Evolutionary conservation across 306 rosid genomes (phyloP).

Genomic region (Begonia fuchsioides): DNA sequence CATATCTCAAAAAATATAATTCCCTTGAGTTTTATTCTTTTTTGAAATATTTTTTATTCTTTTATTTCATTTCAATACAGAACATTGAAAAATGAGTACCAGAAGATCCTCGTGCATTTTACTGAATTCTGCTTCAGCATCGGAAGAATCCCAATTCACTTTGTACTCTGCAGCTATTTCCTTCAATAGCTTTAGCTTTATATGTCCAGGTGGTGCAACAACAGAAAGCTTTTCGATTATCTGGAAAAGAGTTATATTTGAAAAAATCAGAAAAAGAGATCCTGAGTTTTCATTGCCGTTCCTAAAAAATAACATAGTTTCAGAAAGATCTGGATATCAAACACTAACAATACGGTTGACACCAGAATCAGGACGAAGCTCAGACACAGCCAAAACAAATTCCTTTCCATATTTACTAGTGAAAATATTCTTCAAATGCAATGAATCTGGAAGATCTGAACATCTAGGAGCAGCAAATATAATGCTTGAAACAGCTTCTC

Average conservation of each 20-base stretch:
- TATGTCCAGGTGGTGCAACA: conserved; percentile 59
- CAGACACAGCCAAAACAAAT: conserved; percentile 53
- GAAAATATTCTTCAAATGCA: conserved; percentile 76
- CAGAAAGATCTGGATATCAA: background rate
- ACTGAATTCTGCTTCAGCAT: conserved; percentile 62
- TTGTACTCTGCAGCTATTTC: conserved; percentile 66
- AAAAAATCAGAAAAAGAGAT: conserved; percentile 2
- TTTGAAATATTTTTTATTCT: too few relatives aligned
- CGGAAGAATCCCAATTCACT: conserved; percentile 73
- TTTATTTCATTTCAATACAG: too few relatives aligned
- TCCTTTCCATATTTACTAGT: conserved; percentile 85
- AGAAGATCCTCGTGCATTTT: conserved; percentile 89
- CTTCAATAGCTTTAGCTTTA: conserved; percentile 72
- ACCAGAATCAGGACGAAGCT: conserved; percentile 96
- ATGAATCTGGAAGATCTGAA: conserved; percentile 88
- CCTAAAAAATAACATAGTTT: background rate
- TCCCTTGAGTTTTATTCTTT: too few relatives aligned
- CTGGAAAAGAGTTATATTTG: conserved; percentile 26
- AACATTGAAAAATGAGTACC: conserved; percentile 25
- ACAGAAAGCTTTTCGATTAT: conserved; percentile 87
- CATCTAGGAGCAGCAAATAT: conserved; percentile 96
- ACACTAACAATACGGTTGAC: conserved; percentile 73
- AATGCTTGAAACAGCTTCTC: conserved; percentile 87
- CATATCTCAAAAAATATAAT: too few relatives aligned
- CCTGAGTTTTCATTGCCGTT: background rate